Conservation (phyloP, 2,329 filamentous ascomycete genomes). For the Pestalotiopsis sp. region DNA sequence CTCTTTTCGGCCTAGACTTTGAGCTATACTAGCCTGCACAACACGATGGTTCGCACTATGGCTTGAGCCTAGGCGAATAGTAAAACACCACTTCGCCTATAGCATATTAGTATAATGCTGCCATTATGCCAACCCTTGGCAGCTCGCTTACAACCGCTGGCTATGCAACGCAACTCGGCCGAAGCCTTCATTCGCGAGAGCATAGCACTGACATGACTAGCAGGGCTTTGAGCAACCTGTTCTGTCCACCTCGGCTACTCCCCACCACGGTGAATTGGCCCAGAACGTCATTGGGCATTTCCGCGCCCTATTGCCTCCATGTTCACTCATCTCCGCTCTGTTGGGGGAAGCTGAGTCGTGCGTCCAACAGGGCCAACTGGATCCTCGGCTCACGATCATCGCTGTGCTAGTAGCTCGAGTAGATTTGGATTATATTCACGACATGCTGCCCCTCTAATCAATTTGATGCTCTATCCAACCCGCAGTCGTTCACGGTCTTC, state of each 20-base stretch:
- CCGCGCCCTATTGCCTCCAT: not conserved
- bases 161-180: not conserved
- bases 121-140: not conserved
- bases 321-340: not conserved
- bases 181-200: not conserved
- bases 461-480: not conserved
- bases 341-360: not conserved
- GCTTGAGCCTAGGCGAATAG: not conserved
- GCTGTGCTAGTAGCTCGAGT: not conserved
- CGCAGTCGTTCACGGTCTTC: not conserved
- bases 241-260: not conserved
- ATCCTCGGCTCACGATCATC: not conserved
- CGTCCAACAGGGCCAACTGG: not conserved
- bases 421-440: not conserved
- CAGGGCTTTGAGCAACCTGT: not conserved
- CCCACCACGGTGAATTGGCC: not conserved
- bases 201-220: not conserved
- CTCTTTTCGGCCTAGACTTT: not conserved
- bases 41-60: not conserved
- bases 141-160: not conserved
- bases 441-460: conserved; percentile 1
- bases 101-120: not conserved
- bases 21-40: not conserved
- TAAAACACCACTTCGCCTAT: not conserved
- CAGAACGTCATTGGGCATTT: not conserved